A percentile compares a stretch with the other conserved stretches of the same genome.
These are phyloP conservation scores for Vigna reflexopilosa DNA, from an alignment of 306 rosid species.

Conservation along the genomic window DNA sequence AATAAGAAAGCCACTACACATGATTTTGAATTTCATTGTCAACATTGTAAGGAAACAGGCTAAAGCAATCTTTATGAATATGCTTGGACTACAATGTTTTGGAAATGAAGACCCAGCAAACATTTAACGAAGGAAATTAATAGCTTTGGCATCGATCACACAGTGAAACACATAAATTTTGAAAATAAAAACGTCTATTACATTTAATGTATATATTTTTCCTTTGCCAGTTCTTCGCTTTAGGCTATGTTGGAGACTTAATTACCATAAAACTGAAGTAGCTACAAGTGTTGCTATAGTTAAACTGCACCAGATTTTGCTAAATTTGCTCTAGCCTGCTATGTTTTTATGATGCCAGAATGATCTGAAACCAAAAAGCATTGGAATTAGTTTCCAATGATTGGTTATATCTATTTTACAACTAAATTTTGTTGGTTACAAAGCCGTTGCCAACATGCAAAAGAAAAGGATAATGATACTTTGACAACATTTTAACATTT, in stretches of 20 bases:
- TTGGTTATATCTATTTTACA: not conserved
- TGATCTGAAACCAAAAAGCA: not conserved
- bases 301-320: not conserved
- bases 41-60: not conserved
- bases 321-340: not conserved
- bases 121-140: no score
- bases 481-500: no score
- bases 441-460: not conserved
- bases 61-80: no score
- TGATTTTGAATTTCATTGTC: not conserved
- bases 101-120: no score
- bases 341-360: not conserved
- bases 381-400: conserved; percentile 8
- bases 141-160: no score
- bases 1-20: no score
- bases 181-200: no score
- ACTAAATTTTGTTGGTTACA: not conserved
- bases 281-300: not conserved
- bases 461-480: no score
- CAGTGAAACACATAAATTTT: no score
- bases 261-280: not conserved
- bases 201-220: no score
- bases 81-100: no score
- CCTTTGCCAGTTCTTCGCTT: no score
- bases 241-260: not conserved